Evolutionary conservation across 2,329 filamentous ascomycete genomes (phyloP).

Genomic region (Paecilomyces fulvus): DNA sequence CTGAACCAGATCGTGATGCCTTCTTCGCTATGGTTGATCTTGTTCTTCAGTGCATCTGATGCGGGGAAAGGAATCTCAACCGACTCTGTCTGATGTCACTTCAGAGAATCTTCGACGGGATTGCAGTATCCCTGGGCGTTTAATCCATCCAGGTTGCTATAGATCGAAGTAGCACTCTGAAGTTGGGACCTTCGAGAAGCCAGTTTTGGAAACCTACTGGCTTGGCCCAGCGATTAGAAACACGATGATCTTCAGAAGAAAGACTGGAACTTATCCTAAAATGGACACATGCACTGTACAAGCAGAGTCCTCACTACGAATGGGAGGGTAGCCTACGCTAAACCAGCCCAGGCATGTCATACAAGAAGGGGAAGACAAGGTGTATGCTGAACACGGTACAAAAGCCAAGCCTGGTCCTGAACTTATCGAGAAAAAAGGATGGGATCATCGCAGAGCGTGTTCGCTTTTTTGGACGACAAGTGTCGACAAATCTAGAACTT

Average conservation of each 20-base stretch:
- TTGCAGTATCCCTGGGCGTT: not conserved
- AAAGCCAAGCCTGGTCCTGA: no score
- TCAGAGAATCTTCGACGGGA: not conserved
- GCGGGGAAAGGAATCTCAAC: not conserved
- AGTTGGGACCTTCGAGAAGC: not conserved
- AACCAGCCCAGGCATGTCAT: no score
- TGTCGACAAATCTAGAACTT: not conserved
- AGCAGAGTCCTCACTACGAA: no score
- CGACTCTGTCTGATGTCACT: not conserved
- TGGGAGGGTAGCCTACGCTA: no score
- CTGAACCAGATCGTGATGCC: constrained; percentile 30
- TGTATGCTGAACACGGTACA: not conserved
- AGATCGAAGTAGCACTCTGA: not conserved
- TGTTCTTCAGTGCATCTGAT: constrained; percentile 34
- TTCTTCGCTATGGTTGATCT: constrained; percentile 38
- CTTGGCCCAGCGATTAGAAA: not conserved
- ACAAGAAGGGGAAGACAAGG: no score
- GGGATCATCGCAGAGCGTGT: not conserved
- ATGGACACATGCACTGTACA: not conserved
- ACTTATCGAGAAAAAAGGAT: not conserved
- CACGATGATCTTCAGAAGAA: not conserved
- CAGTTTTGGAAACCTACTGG: not conserved
- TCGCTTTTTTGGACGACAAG: not conserved
- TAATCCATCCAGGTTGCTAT: not conserved
- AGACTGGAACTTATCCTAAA: not conserved